Conservation (phyloP, 2,329 filamentous ascomycete species). For the Didymella pomorum region DNA sequence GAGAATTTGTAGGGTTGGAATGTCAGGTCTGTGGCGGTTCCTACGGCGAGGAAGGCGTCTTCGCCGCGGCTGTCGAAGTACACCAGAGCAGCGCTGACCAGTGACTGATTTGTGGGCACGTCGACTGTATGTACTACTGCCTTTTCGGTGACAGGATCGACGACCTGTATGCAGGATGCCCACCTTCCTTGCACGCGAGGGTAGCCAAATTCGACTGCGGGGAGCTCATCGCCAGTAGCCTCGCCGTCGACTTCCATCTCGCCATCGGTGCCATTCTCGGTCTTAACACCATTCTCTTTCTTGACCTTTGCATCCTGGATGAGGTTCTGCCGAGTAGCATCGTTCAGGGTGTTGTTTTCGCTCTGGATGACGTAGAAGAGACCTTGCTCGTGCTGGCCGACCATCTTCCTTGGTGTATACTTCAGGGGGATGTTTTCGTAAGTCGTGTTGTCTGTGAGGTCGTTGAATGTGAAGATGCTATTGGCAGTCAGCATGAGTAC, state of each 20-base stretch:
- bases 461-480: conserved; percentile 90
- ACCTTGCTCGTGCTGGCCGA: conserved; percentile 85
- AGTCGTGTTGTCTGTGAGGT: conserved; percentile 82
- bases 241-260: conserved; percentile 33
- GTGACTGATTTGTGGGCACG: conserved; percentile 87
- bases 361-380: conserved; percentile 94
- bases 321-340: conserved; percentile 77
- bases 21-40: conserved; percentile 89
- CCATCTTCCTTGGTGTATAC: conserved; percentile 88
- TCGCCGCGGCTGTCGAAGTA: conserved; percentile 83
- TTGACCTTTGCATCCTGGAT: conserved; percentile 68
- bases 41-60: conserved; percentile 90
- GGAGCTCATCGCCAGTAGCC: conserved; percentile 62
- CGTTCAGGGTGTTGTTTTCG: conserved; percentile 89
- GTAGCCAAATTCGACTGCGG: conserved; percentile 87
- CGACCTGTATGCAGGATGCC: conserved; percentile 93
- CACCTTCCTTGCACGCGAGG: conserved; percentile 84
- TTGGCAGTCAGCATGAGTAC: conserved; percentile 21
- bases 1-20: conserved; percentile 75
- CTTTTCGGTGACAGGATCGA: conserved; percentile 80
- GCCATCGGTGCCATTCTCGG: conserved; percentile 50
- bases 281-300: conserved; percentile 32
- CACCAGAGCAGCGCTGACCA: conserved; percentile 83
- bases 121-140: conserved; percentile 79
- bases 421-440: conserved; percentile 86